Conservation (phyloP, 2,329 filamentous ascomycete genomes). For the Fusarium palustre region DNA sequence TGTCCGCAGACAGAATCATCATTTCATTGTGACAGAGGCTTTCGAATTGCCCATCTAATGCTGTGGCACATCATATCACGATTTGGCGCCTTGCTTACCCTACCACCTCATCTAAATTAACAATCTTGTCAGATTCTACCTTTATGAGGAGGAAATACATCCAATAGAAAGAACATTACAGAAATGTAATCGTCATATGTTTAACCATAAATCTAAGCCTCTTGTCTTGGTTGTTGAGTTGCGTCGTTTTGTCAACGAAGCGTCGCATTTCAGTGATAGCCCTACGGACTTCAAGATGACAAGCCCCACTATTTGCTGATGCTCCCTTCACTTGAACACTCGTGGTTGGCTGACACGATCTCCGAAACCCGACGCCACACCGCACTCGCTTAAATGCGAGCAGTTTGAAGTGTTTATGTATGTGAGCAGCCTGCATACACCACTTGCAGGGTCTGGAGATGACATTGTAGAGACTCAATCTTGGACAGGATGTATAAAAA, state of each 20-base stretch:
- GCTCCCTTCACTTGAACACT: too few relatives aligned
- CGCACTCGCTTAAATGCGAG: neutral
- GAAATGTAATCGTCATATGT: neutral
- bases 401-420: neutral
- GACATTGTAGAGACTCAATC: neutral
- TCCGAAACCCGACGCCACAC: accelerated
- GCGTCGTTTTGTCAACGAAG: neutral
- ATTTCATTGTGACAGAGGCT: accelerated
- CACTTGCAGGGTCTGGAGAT: neutral
- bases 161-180: accelerated
- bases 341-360: accelerated
- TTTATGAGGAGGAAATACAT: accelerated
- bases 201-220: constrained; percentile 2
- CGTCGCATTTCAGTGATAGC: neutral
- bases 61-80: too few relatives aligned
- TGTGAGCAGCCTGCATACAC: neutral
- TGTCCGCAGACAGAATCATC: neutral
- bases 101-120: neutral
- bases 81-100: neutral
- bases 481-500: accelerated
- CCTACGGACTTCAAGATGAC: neutral
- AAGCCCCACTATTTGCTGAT: neutral
- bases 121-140: neutral
- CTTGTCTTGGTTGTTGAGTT: neutral
- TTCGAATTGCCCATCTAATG: too few relatives aligned